A percentile compares a stretch with the other conserved stretches of the same genome.
Conservation (phyloP, 192 early-diverging fungal species). For the Coemansia sp. region DNA sequence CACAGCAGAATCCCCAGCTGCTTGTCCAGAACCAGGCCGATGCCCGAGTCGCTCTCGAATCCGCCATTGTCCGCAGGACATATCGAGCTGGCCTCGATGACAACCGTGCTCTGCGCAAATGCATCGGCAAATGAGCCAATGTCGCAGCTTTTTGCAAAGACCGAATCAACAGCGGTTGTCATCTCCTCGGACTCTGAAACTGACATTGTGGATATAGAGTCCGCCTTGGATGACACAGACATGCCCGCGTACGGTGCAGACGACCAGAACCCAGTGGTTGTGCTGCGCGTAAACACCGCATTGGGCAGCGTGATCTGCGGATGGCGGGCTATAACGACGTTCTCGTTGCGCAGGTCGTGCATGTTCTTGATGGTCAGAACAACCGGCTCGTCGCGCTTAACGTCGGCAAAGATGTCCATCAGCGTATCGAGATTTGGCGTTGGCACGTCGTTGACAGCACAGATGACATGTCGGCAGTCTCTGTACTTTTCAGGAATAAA, state of each 20-base stretch:
- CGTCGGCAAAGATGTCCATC: conserved; percentile 15
- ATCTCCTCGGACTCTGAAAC: not conserved
- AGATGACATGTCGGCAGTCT: conserved; percentile 12
- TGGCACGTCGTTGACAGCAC: conserved; percentile 12
- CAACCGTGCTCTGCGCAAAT: conserved; percentile 16
- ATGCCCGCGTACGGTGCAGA: conserved; percentile 14
- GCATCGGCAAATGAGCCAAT: not conserved
- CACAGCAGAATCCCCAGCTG: conserved; percentile 76
- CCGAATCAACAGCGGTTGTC: too few relatives aligned
- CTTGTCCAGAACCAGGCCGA: conserved; percentile 68
- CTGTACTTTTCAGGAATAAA: not conserved
- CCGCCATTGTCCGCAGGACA: conserved; percentile 24
- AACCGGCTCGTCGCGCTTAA: conserved; percentile 15
- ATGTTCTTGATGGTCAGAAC: conserved; percentile 39
- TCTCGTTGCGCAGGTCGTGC: conserved; percentile 64
- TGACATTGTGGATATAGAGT: not conserved
- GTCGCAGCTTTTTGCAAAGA: too few relatives aligned
- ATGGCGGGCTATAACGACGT: conserved; percentile 70
- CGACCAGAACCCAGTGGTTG: conserved; percentile 35
- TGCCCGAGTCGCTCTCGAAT: conserved; percentile 54
- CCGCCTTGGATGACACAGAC: not conserved
- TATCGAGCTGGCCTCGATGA: conserved; percentile 8
- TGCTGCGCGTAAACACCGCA: conserved; percentile 28
- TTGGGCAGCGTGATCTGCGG: conserved; percentile 9
- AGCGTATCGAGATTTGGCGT: conserved; percentile 27